Percentiles rank a stretch among this genome's conserved stretches.
Conservation (phyloP, 2,329 filamentous ascomycete species). For the Penicillium sp. region DNA sequence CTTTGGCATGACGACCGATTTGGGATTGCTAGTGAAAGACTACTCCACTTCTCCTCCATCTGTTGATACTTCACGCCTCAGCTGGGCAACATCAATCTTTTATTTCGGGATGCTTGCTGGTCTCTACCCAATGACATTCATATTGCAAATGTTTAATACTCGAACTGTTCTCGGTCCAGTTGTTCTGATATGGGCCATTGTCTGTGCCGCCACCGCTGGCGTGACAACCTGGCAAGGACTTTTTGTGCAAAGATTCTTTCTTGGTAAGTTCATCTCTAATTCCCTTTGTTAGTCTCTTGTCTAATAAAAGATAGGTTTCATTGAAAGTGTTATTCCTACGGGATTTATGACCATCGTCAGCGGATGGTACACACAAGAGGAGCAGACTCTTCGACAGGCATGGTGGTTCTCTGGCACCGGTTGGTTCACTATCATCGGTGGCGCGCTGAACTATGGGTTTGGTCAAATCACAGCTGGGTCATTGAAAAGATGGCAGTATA, state of each 20-base stretch:
- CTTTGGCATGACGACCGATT: slow-evolving; percentile 73
- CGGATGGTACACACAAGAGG: slow-evolving; percentile 63
- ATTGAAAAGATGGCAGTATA: slow-evolving; percentile 67
- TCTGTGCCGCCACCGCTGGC: slow-evolving; percentile 68
- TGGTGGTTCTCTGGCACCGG: slow-evolving; percentile 65
- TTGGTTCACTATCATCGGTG: slow-evolving; percentile 63
- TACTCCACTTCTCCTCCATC: slow-evolving; percentile 54
- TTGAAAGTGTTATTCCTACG: slow-evolving; percentile 65
- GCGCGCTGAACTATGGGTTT: slow-evolving; percentile 66
- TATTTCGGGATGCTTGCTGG: slow-evolving; percentile 78
- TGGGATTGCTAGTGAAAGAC: slow-evolving; percentile 58
- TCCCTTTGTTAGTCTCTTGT: accelerated
- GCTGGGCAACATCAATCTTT: slow-evolving; percentile 76
- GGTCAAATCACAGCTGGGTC: slow-evolving; percentile 59
- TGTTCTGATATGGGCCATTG: slow-evolving; percentile 61
- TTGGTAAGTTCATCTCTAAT: slow-evolving; percentile 31
- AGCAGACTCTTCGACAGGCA: slow-evolving; percentile 64
- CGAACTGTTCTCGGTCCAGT: slow-evolving; percentile 62
- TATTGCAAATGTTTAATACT: slow-evolving; percentile 66
- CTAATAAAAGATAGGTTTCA: slow-evolving; percentile 43
- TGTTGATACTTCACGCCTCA: slow-evolving; percentile 66
- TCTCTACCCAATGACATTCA: slow-evolving; percentile 70
- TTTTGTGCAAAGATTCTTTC: slow-evolving; percentile 64
- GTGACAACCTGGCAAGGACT: slow-evolving; percentile 64
- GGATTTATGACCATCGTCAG: slow-evolving; percentile 65